A percentile compares a stretch with the other conserved stretches of the same genome.
These are phyloP conservation scores for Cystobasidium ongulense DNA, from an alignment of 768 basidiomycete species.

Conservation along the genomic window DNA sequence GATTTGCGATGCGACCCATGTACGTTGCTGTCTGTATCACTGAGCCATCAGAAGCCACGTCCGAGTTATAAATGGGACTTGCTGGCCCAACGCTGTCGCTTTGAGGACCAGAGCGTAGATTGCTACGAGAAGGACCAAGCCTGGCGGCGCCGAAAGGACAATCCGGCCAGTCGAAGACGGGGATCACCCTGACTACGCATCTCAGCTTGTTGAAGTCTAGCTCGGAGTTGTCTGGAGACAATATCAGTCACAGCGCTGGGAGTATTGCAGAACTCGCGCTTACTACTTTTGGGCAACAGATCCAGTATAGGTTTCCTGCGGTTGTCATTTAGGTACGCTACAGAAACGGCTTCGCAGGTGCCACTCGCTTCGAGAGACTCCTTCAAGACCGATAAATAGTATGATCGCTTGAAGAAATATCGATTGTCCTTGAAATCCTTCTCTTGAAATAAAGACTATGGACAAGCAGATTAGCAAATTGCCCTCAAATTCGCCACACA, in stretches of 20 bases:
- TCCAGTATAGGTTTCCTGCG: slow-evolving; percentile 61
- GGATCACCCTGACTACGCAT: slow-evolving; percentile 59
- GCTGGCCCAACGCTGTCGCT: slow-evolving; percentile 43
- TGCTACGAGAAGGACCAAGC: slow-evolving; percentile 49
- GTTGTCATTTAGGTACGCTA: slow-evolving; percentile 56
- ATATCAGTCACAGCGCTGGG: slow-evolving; percentile 45
- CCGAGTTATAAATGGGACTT: slow-evolving; percentile 73
- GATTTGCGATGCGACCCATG: slow-evolving; percentile 52
- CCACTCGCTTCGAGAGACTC: slow-evolving; percentile 43
- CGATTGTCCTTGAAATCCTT: slow-evolving; percentile 86
- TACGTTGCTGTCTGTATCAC: slow-evolving; percentile 51
- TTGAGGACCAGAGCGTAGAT: slow-evolving; percentile 52
- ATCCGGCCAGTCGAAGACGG: slow-evolving; percentile 52
- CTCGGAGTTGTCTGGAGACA: slow-evolving; percentile 49
- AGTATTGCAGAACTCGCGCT: slow-evolving; percentile 36
- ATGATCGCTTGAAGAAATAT: slow-evolving; percentile 84
- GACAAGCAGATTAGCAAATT: neutral
- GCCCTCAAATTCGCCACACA: neutral
- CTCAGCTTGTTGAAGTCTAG: slow-evolving; percentile 52
- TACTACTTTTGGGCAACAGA: slow-evolving; percentile 51
- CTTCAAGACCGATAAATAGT: slow-evolving; percentile 74
- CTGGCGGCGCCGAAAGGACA: slow-evolving; percentile 13
- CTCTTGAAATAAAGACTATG: slow-evolving; percentile 70
- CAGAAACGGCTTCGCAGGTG: slow-evolving; percentile 43
- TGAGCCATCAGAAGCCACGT: slow-evolving; percentile 52